Evolutionary conservation across 2,329 filamentous ascomycete species (phyloP), one percentile per base, ranked within the genome.

Genomic region (Venturia carpophila): DNA sequence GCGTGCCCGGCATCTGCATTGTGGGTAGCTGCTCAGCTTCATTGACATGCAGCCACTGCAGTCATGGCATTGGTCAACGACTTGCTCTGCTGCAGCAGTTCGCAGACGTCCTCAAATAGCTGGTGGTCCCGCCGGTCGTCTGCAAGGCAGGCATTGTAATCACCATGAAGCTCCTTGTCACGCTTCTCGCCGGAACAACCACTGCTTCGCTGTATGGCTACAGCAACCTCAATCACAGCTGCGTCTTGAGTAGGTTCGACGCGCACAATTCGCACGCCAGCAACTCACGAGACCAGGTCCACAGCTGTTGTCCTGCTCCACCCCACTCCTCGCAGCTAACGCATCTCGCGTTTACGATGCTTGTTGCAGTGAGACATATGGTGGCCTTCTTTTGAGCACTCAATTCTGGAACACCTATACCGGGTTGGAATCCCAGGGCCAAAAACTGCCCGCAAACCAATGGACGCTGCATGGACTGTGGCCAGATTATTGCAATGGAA

Each of bases 341-440:
- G 64, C 58, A 19, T 47, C 27, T 24, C 34, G 37, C 73, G 75
- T 30, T 78, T 81, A 83, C 42, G 85, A 88, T 70, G 82, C 82
- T 0, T 88, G 86, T 78, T 88, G 86, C 69, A 79, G 79, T 19
- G 86, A 88, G 76, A 88, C 86, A 0, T 87, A 78, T 69, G 86
- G 86, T 37, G 86, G 86, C 4, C 77, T 88, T 5, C 71, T 88
- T 69, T 76, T 88, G 2, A 77, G 77, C 65, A 88, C 86, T 0
- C 85, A 88, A 68, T 86, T 84, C 73, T 89, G 86, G 86, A 77
- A 80, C 69, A 84, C 83, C 0, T 85, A 85, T 71, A 88, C 86
- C 0, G 85, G 85, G 2, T 77, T 80, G 41, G 85, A 88, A 71
- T 71, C 73, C 15, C 64, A 81, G 65, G 83, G 83, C 11, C 85